Evolutionary conservation across 2,329 filamentous ascomycete genomes (phyloP), one percentile per base, ranked within the genome.

Genomic region (Ascochyta pisi): DNA sequence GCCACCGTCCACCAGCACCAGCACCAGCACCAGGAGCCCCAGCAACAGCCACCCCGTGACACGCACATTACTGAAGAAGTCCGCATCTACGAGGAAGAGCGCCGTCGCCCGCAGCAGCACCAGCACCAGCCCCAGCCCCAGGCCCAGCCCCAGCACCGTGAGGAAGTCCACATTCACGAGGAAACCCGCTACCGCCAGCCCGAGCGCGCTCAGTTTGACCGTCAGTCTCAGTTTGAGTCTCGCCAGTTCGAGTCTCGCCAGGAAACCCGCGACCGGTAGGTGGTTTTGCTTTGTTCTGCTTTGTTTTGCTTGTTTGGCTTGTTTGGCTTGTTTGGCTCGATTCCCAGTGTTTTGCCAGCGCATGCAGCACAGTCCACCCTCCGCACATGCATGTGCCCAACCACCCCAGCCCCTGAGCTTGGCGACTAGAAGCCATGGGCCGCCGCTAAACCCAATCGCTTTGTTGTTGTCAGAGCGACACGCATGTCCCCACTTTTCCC

Each of bases 21-120:
- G 48, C 52, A 41, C 51, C 86, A 73, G 84, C 83, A 74, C 75
- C 72, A 33, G 16, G 10, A 13, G 12, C 29, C 10, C 10, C 52
- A 43, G 40, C 52, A 26, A 42, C 57, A 40, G 54, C 86, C 73
- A 84, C 83, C 74, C 76, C 72, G 63, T 63, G 73, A 75, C 58
- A 67, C 86, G 70, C 85, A 82, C 78, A 86, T 83, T 82, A 88
- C 92, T 83, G 90, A 96, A 86, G 90, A 96, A 84, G 86, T 96
- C 82, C 89, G 90, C 79, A 87, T 91, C 81, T 86, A 84, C 82
- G 87, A 91, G 82, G 87, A 91, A 82, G 87, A 93, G 79, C 85
- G 82, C 79, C 87, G 84, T 83, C 88, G 87, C 85, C 88, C 88
- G 29, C 27, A 29, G 27, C 27, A 29, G 8, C 27, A 29, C 8